These are phyloP conservation scores for Plantago ovata DNA, from an alignment of 257 asterid genomes.

Conservation along the genomic window DNA sequence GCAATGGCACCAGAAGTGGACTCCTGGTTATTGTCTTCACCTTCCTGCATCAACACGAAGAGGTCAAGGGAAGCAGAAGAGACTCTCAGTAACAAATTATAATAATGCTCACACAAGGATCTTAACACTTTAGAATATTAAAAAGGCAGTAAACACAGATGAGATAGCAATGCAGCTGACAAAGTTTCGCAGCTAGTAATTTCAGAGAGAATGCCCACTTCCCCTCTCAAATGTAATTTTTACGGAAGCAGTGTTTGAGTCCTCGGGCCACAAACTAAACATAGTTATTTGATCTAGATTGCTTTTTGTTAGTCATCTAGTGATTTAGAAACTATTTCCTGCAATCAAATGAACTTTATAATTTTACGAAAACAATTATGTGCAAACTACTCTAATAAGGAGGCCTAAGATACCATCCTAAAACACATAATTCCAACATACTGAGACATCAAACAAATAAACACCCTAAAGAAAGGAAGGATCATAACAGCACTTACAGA, in stretches of 20 bases:
- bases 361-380: neutral
- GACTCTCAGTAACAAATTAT: too few relatives aligned
- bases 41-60: conserved; percentile 35
- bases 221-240: neutral
- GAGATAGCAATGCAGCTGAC: too few relatives aligned
- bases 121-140: neutral
- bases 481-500: conserved; percentile 40
- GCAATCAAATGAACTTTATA: too few relatives aligned
- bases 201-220: neutral
- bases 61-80: neutral
- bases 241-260: neutral
- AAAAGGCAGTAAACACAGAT: neutral
- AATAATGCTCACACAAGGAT: too few relatives aligned
- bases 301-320: too few relatives aligned
- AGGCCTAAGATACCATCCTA: too few relatives aligned
- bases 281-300: too few relatives aligned
- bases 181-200: too few relatives aligned
- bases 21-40: conserved; percentile 31
- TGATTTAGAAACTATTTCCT: too few relatives aligned
- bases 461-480: neutral
- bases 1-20: conserved; percentile 21
- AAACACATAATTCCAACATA: too few relatives aligned
- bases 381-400: too few relatives aligned
- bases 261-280: too few relatives aligned
- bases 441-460: neutral